Evolutionary conservation across 352 stramenopile genomes (phyloP).

Genomic region (Nothophytophthora sp.): DNA sequence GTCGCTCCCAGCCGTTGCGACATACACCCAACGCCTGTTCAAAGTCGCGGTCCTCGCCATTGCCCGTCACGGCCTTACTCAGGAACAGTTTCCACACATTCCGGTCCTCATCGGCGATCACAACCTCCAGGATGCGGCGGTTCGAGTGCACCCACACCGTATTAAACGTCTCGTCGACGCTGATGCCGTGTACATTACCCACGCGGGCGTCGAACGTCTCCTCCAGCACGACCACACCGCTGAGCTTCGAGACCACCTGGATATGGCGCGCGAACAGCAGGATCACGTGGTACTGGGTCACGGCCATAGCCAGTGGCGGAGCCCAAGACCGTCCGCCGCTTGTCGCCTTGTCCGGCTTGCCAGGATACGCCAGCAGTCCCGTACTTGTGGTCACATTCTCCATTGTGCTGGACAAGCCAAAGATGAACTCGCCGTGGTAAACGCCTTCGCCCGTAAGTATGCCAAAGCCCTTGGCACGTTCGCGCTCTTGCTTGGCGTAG

Average conservation of each 20-base stretch:
- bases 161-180: constrained; percentile 77
- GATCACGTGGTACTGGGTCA: constrained; percentile 94
- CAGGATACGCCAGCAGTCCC: constrained; percentile 70
- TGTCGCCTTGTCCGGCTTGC: constrained; percentile 52
- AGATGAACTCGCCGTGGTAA: constrained; percentile 89
- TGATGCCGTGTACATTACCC: constrained; percentile 64
- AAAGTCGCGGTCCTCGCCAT: constrained; percentile 84
- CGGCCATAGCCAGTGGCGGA: constrained; percentile 79
- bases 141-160: constrained; percentile 86
- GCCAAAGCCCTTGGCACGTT: constrained; percentile 88
- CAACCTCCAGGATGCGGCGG: constrained; percentile 75
- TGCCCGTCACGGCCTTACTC: constrained; percentile 79
- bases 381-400: constrained; percentile 84
- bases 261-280: constrained; percentile 82
- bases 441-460: constrained; percentile 90
- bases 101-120: constrained; percentile 88
- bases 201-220: constrained; percentile 80
- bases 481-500: constrained; percentile 78
- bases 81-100: constrained; percentile 93
- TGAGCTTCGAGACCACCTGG: constrained; percentile 88
- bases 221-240: constrained; percentile 85
- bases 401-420: constrained; percentile 65
- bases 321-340: constrained; percentile 42
- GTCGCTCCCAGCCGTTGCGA: constrained; percentile 75
- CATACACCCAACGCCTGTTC: constrained; percentile 87